phyloP scores from a whole-genome alignment of 179 eudicot genomes.

The Dionaea muscipula region DNA sequence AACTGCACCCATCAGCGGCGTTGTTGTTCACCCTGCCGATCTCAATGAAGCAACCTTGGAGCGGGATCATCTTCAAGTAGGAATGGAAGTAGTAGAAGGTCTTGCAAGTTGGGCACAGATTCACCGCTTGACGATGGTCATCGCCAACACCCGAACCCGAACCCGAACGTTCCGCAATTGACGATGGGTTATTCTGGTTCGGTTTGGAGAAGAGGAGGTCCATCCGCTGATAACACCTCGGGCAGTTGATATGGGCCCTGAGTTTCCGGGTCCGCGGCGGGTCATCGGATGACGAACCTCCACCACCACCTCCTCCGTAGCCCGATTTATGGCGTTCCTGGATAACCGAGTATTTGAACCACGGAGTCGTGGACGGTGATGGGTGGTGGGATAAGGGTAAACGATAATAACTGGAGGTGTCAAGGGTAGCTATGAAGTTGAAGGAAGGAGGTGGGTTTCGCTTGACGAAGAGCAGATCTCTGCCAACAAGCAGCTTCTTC shows the following conservation, averaged over 20 bases:
- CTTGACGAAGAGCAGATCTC: too few relatives aligned
- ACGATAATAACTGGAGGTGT: not conserved
- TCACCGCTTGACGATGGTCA: slow-evolving; percentile 24
- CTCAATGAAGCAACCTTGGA: slow-evolving; percentile 36
- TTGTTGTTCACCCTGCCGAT: slow-evolving; percentile 13
- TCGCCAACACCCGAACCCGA: slow-evolving; percentile 16
- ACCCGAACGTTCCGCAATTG: not conserved
- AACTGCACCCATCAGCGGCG: slow-evolving; percentile 13
- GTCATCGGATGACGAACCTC: slow-evolving; percentile 22
- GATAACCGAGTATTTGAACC: not conserved
- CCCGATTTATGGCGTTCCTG: slow-evolving; percentile 41
- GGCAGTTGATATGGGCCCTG: slow-evolving; percentile 50
- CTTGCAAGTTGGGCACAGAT: slow-evolving; percentile 40
- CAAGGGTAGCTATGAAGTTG: too few relatives aligned
- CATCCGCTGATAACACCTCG: slow-evolving; percentile 39
- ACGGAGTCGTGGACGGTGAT: not conserved
- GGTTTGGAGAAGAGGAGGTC: slow-evolving; percentile 31
- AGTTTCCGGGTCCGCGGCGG: slow-evolving; percentile 22
- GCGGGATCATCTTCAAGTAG: slow-evolving; percentile 20
- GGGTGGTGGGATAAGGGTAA: not conserved
- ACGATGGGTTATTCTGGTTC: slow-evolving; percentile 19
- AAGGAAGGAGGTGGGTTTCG: too few relatives aligned
- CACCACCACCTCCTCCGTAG: too few relatives aligned
- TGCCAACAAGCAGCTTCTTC: too few relatives aligned
- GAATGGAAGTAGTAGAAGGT: slow-evolving; percentile 47